Base-by-base conservation (phyloP, 139 green algal species). In the Chlorella vulgaris region DNA sequence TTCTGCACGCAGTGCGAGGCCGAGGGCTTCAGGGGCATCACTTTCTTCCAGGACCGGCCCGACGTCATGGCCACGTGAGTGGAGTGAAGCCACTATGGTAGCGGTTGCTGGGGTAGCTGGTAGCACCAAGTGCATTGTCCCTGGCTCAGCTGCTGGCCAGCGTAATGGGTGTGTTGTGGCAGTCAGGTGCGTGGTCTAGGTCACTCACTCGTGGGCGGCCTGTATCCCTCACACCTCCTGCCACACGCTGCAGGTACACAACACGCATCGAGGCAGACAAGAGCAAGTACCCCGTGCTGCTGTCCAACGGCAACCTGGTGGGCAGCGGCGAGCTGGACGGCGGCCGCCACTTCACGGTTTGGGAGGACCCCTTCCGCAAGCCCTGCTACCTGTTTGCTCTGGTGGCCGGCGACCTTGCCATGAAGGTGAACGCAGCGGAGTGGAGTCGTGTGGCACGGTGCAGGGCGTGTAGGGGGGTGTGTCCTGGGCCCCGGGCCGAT, bases 1-100 rank as follows among this genome's bases (percentile, higher is more conserved):
- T 99, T 96, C 89, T 98, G 93, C 93, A 97, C 96, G 69, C 95
- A 99, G 91, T 99, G 97, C 81, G 97, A 99, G 88, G 97, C 97
- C 4, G 94, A 99, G 87, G 97, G 97, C 51, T 99, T 99, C 92
- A 88, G 97, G 10, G 90, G 92, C 71, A 99, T 99, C 86, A 99
- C 97, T 33, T 99, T 92, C 91, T 99, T 97, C 89, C 86, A 93
- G 63, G 96, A 99, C 86, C 87, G 96, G 28, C 92, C 94, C 0
- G 93, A 97, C 77, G 89, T 95, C 15, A 94, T 94, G 91, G 74
- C 84, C 40, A 84, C 66, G 77, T 85, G 40, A 50, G n/a, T n/a
- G n/a, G n/a, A n/a, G n/a, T 47, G 19, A 24, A 22, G 63, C 28
- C 15, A 28, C 21, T 10, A 51, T 29, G 35, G 38, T 21, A 43